These are phyloP conservation scores for Pichia cactophila DNA, from an alignment of 1,139 yeast species.

Conservation along the genomic window DNA sequence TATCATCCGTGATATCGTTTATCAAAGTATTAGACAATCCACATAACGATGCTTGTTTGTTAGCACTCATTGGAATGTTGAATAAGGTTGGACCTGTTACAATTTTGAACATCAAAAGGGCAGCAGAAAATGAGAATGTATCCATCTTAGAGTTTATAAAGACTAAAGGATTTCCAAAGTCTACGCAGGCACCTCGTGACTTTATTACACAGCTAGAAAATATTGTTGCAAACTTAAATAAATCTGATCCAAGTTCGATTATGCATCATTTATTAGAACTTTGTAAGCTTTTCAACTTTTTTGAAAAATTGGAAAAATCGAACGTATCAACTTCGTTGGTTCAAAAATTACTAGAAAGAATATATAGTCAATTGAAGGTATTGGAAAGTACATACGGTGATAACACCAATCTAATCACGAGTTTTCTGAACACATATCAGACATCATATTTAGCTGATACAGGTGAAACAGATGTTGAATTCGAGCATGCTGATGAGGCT, in stretches of 20 bases:
- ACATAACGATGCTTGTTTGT: conserved; percentile 28
- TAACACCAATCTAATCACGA: not conserved
- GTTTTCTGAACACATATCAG: conserved; percentile 24
- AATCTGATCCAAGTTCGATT: conserved; percentile 26
- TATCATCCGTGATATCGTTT: conserved; percentile 45
- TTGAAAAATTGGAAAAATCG: conserved; percentile 1
- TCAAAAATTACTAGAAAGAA: conserved; percentile 4
- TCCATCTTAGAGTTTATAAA: conserved; percentile 23
- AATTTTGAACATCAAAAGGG: conserved; percentile 21
- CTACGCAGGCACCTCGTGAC: not conserved
- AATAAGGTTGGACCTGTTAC: conserved; percentile 29
- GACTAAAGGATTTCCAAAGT: not conserved
- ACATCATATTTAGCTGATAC: conserved; percentile 16
- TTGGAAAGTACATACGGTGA: not conserved
- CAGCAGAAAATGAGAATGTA: conserved; percentile 12
- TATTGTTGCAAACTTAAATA: conserved; percentile 16
- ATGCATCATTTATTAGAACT: conserved; percentile 23
- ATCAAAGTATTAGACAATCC: conserved; percentile 36
- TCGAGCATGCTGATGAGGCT: conserved; percentile 26
- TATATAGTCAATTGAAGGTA: conserved; percentile 7
- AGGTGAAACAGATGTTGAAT: conserved; percentile 3
- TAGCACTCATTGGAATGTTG: conserved; percentile 27
- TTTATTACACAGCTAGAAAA: conserved; percentile 5
- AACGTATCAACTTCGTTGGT: conserved; percentile 12
- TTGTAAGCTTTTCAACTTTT: conserved; percentile 26